phyloP scores from a whole-genome alignment of 805 yeast species.

The Saturnispora dispora region DNA sequence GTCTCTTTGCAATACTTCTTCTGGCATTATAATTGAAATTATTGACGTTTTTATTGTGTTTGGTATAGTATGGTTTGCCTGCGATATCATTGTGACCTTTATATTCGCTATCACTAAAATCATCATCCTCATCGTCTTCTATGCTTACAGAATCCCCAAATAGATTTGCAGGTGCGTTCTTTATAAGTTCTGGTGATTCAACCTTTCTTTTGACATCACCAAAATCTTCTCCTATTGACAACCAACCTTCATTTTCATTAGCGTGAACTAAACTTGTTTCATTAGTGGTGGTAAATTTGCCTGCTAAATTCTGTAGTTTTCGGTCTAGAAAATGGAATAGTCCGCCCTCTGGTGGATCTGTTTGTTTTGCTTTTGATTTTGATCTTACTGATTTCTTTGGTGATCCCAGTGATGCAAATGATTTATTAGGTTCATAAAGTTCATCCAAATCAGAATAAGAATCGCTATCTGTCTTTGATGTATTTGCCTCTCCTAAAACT shows the following conservation, averaged over 20 bases:
- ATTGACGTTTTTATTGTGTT: not conserved
- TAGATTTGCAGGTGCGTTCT: conserved; percentile 14
- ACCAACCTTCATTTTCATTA: conserved; percentile 1
- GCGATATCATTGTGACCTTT: not conserved
- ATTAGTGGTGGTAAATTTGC: conserved; percentile 1
- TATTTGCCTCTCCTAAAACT: conserved; percentile 1
- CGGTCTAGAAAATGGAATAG: conserved; percentile 6
- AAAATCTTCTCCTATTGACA: conserved; percentile 3
- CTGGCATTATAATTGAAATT: conserved; percentile 1
- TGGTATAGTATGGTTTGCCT: not conserved
- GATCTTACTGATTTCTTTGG: not conserved
- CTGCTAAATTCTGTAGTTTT: conserved; percentile 5
- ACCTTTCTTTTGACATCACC: conserved; percentile 12
- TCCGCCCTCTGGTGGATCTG: not conserved
- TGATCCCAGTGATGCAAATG: not conserved
- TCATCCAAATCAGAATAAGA: not conserved
- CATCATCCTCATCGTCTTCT: conserved; percentile 15
- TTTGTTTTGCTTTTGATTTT: not conserved
- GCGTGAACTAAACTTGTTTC: not conserved
- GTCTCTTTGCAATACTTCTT: conserved; percentile 11
- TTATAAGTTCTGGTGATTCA: conserved; percentile 16
- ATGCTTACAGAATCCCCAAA: conserved; percentile 27
- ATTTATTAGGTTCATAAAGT: not conserved
- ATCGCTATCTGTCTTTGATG: not conserved
- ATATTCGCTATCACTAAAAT: not conserved